Base-by-base conservation (phyloP, 1,139 yeast genomes). In the Sugiyamaella xylanicola region DNA sequence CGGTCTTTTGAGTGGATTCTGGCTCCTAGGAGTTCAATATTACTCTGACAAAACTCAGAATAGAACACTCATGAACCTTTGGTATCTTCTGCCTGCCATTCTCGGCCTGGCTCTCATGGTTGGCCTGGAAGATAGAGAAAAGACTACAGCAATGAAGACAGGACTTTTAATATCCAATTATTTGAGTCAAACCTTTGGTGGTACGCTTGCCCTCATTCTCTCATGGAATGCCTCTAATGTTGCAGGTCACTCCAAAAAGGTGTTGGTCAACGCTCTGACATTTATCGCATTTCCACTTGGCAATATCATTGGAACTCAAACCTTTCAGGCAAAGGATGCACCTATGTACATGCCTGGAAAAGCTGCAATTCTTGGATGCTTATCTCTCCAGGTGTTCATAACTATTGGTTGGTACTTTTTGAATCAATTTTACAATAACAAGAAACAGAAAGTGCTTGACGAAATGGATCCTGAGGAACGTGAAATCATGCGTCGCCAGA, bases 171-270 rank as follows among this genome's bases (percentile, higher is more conserved):
- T 57, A 21, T 43, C 43, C 50, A 17, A 47, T 45, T 20, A 53
- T 54, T 41, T 46, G 1, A 53, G 56, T 32, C 36, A 36, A 15
- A 41, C 42, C 29, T 46, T 46, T 20, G 49, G 49, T 2, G 49
- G 49, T 3, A 46, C 49, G 7, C 29, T 46, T 13, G 49, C 58
- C 49, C 13, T 58, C 54, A 19, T 47, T 50, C 32, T 45, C 3
- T 51, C 59, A 13, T 46, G 49, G 49, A 46, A 46, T 15, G 49
- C 49, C 40, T 75, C 77, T 48, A 86, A 86, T 64, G 80, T 83
- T 11, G 86, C 90, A 2, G 93, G 93, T 17, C 84, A 83, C 64
- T 84, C 90, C 15, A 86, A 86, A 70, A 82, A 85, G 67, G 77
- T 79, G 39, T 77, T 86, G 68, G 74, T 85, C 55, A 86, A 84